Evolutionary conservation across 1,139 yeast species (phyloP), one percentile per base, ranked within the genome.

Genomic region (Protomyces gravidus): DNA sequence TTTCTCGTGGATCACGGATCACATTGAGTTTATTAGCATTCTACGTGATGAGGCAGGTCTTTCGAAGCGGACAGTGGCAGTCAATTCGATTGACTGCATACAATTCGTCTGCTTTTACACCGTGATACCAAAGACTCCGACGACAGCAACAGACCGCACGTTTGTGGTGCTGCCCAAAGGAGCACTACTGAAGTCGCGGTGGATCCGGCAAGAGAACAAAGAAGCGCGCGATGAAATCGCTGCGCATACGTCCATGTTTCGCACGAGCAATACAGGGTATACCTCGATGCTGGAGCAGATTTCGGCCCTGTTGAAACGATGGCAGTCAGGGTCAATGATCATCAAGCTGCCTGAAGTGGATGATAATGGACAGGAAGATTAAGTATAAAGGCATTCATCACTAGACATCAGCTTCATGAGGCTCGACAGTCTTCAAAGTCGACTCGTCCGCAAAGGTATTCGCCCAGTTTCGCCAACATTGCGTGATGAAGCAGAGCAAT

Each of bases 111-210:
- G 59, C 45, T 42, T 28, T 36, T 56, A 25, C 17, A 32, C 49
- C 28, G 53, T 36, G 21, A 33, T 50, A 7, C 57, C 46, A 19
- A 45, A 47, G 0, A 7, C 23, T n/a, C 9, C 21, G 9, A 13
- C 11, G 3, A 15, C 21, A 15, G 42, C 4, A 15, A 23, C 28
- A 55, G 62, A 42, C 28, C 61, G 65, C 26, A 63, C 64, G 45
- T 64, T 64, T 40, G 62, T 65, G 45, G 58, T 61, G 36, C 45
- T 64, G 25, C 66, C 66, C 15, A 62, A 62, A 36, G 65, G 63
- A 30, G 45, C 57, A 15, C 63, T 63, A 36, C 56, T 62, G 19
- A 36, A 50, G 26, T 64, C 62, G 2, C 45, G 63, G 25, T 64
- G 45, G 25, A 51, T 61, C 6, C 59, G 64, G 13, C 59, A 64